Evolutionary conservation across 768 basidiomycete genomes (phyloP).

Genomic region (Boletales sp.): DNA sequence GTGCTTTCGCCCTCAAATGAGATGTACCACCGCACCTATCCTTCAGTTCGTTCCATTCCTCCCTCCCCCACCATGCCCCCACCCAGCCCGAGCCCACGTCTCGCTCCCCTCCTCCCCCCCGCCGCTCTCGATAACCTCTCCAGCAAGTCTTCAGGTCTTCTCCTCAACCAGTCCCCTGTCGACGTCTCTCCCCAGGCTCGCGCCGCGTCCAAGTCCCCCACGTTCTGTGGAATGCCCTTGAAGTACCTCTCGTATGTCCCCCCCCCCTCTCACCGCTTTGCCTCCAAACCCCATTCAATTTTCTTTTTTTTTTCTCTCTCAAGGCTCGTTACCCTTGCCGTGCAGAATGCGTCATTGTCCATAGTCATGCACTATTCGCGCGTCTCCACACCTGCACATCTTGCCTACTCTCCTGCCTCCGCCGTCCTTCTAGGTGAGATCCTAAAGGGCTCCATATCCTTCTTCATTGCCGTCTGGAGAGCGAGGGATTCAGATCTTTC

Average conservation of each 20-base stretch:
- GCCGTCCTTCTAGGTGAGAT: constrained; percentile 95
- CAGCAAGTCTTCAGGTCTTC: constrained; percentile 36
- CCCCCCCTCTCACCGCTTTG: neutral
- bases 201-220: constrained; percentile 36
- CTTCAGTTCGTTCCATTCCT: constrained; percentile 53
- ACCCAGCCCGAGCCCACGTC: constrained; percentile 33
- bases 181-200: constrained; percentile 32
- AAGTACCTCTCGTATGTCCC: constrained; percentile 77
- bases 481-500: constrained; percentile 43
- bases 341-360: constrained; percentile 93
- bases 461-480: constrained; percentile 72
- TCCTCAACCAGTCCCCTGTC: constrained; percentile 33
- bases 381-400: constrained; percentile 70
- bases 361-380: constrained; percentile 99
- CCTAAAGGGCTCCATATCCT: constrained; percentile 89
- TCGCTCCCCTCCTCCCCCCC: constrained; percentile 51
- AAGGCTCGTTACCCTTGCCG: constrained; percentile 80
- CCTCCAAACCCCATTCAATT: too few relatives aligned
- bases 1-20: constrained; percentile 39
- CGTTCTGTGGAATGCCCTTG: constrained; percentile 66
- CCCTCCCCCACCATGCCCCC: constrained; percentile 28
- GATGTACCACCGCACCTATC: constrained; percentile 62
- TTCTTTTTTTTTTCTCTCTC: neutral
- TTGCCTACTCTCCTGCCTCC: constrained; percentile 88
- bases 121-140: constrained; percentile 40